phyloP scores from a whole-genome alignment of 2,329 filamentous ascomycete species.

The Beauveria pseudobassiana region DNA sequence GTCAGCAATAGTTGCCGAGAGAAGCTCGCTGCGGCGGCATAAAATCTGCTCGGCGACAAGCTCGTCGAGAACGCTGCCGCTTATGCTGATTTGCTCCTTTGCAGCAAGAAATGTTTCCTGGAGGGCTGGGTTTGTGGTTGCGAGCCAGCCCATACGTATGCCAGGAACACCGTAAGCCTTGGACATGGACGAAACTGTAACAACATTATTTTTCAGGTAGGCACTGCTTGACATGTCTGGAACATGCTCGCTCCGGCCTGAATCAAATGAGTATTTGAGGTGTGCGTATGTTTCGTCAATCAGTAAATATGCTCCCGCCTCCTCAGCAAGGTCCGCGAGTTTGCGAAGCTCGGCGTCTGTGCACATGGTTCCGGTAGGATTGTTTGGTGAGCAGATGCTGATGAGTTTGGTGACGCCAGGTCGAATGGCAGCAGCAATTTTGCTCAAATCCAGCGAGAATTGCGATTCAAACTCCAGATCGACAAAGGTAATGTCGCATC shows the following conservation, averaged over 20 bases:
- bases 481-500: slow-evolving; percentile 18
- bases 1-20: slow-evolving; percentile 12
- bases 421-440: slow-evolving; percentile 14
- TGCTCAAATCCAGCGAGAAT: slow-evolving; percentile 14
- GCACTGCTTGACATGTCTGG: no score
- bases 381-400: slow-evolving; percentile 18
- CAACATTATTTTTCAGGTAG: slow-evolving; percentile 10
- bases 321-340: slow-evolving; percentile 14
- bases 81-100: slow-evolving; percentile 20
- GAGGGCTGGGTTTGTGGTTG: slow-evolving; percentile 13
- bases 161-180: slow-evolving; percentile 18
- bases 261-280: slow-evolving; percentile 12
- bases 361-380: slow-evolving; percentile 16
- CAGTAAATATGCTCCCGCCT: slow-evolving; percentile 12
- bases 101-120: slow-evolving; percentile 18
- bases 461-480: slow-evolving; percentile 16
- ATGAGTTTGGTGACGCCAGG: slow-evolving; percentile 17
- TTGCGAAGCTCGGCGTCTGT: background rate
- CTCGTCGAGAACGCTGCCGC: slow-evolving; percentile 18
- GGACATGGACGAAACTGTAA: slow-evolving; percentile 18
- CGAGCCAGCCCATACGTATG: slow-evolving; percentile 18
- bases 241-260: slow-evolving; percentile 1
- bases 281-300: slow-evolving; percentile 20
- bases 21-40: slow-evolving; percentile 9
- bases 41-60: slow-evolving; percentile 18